Percentiles rank a stretch among this genome's conserved stretches.
Conservation (phyloP, 257 asterid species). For the Scutellaria baicalensis region DNA sequence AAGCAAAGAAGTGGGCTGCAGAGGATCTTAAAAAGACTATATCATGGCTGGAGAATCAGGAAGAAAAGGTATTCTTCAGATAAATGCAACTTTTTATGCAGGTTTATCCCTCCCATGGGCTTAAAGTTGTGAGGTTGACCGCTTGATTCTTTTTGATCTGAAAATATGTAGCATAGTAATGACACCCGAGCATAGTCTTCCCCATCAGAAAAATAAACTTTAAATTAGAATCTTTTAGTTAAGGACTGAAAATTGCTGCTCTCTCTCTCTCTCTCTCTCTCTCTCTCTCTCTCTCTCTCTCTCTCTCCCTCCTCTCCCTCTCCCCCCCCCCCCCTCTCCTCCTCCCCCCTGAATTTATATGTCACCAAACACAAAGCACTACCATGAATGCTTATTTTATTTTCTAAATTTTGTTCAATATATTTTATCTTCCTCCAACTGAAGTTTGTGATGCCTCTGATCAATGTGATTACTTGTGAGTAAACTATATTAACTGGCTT, state of each 20-base stretch:
- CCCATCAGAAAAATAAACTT: background rate
- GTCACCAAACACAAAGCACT: background rate
- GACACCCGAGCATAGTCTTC: background rate
- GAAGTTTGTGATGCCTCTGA: background rate
- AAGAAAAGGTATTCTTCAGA: constrained; percentile 56
- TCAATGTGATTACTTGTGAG: background rate
- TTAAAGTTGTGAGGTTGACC: constrained; percentile 4
- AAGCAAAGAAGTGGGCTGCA: constrained; percentile 79
- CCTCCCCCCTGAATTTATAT: too few species aligned
- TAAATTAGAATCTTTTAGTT: background rate
- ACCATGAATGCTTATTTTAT: background rate
- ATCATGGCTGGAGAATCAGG: constrained; percentile 85
- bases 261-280: background rate
- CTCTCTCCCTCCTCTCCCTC: too few species aligned
- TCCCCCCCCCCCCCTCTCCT: too few species aligned
- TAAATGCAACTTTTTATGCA: background rate
- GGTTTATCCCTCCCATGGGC: constrained; percentile 2
- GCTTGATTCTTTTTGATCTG: background rate
- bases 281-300: too few species aligned
- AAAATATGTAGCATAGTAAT: background rate
- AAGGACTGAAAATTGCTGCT: background rate
- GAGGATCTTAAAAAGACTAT: constrained; percentile 69
- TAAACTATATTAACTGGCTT: background rate
- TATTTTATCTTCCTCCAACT: background rate
- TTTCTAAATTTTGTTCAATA: background rate